phyloP scores from a whole-genome alignment of 495 filamentous ascomycete species.

The Aspergillus avenaceus region DNA sequence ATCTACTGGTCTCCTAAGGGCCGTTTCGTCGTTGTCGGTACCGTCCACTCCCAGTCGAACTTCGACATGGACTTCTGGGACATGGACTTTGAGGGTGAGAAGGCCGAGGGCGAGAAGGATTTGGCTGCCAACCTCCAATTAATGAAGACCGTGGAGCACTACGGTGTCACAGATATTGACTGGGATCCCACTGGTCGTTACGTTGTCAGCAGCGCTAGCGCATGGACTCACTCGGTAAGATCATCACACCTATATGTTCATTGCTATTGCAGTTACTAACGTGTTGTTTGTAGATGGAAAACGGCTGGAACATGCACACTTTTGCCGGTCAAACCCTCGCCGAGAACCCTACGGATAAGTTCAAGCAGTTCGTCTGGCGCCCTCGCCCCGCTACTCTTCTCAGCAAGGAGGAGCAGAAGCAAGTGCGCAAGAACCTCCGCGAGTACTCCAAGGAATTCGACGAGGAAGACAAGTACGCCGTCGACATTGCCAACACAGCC shows the following conservation, averaged over 20 bases:
- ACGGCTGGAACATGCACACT: conserved; percentile 96
- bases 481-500: conserved; percentile 86
- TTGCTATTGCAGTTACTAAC: conserved; percentile 30
- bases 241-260: not conserved
- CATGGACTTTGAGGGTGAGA: conserved; percentile 96
- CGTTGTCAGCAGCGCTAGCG: conserved; percentile 83
- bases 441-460: conserved; percentile 95
- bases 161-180: conserved; percentile 94
- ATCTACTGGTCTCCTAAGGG: conserved; percentile 99
- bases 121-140: conserved; percentile 89
- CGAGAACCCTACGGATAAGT: conserved; percentile 90
- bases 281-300: conserved; percentile 73
- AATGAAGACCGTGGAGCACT: conserved; percentile 90
- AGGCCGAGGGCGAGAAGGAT: conserved; percentile 86
- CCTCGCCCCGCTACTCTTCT: conserved; percentile 86
- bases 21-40: conserved; percentile 88
- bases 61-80: conserved; percentile 98
- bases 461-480: conserved; percentile 86
- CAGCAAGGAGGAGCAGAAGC: conserved; percentile 90
- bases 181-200: conserved; percentile 97
- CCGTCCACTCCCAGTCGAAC: conserved; percentile 84
- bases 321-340: conserved; percentile 87
- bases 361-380: conserved; percentile 96
- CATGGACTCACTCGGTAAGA: conserved; percentile 92
- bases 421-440: conserved; percentile 94